These are phyloP conservation scores for Lachancea cidri DNA, from an alignment of 805 yeast genomes.

Conservation along the genomic window DNA sequence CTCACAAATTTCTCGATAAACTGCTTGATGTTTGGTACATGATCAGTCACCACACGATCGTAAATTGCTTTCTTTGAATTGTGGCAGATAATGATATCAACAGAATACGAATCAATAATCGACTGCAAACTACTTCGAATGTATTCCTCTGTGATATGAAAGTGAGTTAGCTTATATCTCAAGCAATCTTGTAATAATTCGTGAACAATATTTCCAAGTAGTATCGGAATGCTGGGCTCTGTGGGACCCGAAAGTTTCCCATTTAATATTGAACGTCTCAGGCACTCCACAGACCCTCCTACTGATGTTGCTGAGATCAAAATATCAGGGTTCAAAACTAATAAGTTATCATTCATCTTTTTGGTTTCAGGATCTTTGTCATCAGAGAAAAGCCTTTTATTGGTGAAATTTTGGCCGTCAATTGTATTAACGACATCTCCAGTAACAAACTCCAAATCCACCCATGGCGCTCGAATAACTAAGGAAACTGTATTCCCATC, in stretches of 20 bases:
- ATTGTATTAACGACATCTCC: conserved; percentile 62
- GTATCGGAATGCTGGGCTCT: conserved; percentile 55
- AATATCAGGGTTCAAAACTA: conserved; percentile 80
- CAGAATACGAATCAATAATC: conserved; percentile 39
- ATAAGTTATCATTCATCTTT: conserved; percentile 44
- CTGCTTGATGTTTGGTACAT: conserved; percentile 46
- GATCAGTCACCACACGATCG: conserved; percentile 38
- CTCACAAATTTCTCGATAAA: conserved; percentile 49
- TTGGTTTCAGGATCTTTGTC: conserved; percentile 25
- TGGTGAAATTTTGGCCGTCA: conserved; percentile 33
- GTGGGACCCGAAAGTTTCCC: conserved; percentile 57
- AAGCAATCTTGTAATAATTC: conserved; percentile 54
- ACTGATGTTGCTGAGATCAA: conserved; percentile 77
- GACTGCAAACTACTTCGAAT: conserved; percentile 34
- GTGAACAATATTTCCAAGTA: conserved; percentile 83
- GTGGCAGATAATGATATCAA: conserved; percentile 53
- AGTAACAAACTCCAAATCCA: conserved; percentile 40
- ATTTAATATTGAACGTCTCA: conserved; percentile 61
- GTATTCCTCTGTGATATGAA: conserved; percentile 25
- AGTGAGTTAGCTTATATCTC: conserved; percentile 27
- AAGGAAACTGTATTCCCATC: conserved; percentile 36
- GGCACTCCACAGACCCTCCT: conserved; percentile 70
- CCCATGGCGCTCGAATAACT: conserved; percentile 59
- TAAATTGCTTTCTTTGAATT: conserved; percentile 42
- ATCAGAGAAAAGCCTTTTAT: conserved; percentile 27